Percentiles rank a stretch among this genome's conserved stretches.
Evolutionary conservation across 768 basidiomycete genomes (phyloP).

Genomic region (Trametes villosa): DNA sequence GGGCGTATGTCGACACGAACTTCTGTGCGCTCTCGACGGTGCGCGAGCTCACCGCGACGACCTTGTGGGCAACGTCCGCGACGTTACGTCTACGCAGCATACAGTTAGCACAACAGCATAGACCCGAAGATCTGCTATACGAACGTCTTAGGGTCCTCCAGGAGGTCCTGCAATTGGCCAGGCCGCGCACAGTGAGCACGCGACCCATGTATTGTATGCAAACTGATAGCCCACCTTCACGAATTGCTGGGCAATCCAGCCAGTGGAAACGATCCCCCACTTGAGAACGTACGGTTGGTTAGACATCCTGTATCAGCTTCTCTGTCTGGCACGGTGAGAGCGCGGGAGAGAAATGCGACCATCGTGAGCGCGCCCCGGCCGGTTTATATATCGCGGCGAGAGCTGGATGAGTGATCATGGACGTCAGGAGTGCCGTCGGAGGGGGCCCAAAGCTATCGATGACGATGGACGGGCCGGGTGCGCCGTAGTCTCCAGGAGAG

Average conservation of each 20-base stretch:
- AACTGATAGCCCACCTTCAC: slow-evolving; percentile 52
- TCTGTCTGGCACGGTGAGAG: too few relatives aligned
- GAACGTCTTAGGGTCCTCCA: slow-evolving; percentile 76
- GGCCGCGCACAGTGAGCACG: too few relatives aligned
- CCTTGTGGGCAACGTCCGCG: slow-evolving; percentile 67
- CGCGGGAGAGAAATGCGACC: neutral
- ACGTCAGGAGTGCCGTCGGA: slow-evolving; percentile 7
- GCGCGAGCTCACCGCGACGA: slow-evolving; percentile 80
- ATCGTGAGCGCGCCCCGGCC: neutral
- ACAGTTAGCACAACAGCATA: neutral
- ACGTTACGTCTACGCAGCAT: slow-evolving; percentile 56
- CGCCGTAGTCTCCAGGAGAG: neutral
- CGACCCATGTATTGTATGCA: too few relatives aligned
- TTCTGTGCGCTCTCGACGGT: slow-evolving; percentile 65
- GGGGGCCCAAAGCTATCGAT: slow-evolving; percentile 7
- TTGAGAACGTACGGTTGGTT: slow-evolving; percentile 51
- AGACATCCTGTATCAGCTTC: slow-evolving; percentile 23
- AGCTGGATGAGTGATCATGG: slow-evolving; percentile 6
- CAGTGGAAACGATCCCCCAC: slow-evolving; percentile 91
- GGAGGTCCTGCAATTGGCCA: slow-evolving; percentile 67
- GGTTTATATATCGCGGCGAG: slow-evolving; percentile 5
- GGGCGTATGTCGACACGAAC: slow-evolving; percentile 62
- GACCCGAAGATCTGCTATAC: slow-evolving; percentile 22
- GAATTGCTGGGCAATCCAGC: slow-evolving; percentile 69
- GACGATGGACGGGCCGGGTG: slow-evolving; percentile 5